Evolutionary conservation across 345 rosid genomes (phyloP).

Genomic region (Psidium guajava): DNA sequence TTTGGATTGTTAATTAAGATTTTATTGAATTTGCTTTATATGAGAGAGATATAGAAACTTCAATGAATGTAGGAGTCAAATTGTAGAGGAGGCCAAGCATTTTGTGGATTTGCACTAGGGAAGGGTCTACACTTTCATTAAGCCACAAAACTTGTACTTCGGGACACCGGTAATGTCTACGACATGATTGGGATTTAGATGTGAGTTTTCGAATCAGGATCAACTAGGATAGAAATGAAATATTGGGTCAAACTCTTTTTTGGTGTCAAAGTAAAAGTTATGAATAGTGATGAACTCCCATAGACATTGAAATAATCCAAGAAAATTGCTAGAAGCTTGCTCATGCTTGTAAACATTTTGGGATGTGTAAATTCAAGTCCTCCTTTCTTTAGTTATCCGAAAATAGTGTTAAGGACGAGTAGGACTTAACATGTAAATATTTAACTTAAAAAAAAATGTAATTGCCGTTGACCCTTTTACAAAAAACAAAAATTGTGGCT

Average conservation of each 20-base stretch:
- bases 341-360: not conserved
- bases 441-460: not conserved
- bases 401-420: not conserved
- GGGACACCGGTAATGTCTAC: not conserved
- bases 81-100: not conserved
- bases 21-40: not conserved
- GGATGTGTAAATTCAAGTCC: not conserved
- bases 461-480: not conserved
- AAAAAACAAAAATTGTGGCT: not conserved
- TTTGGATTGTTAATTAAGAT: not conserved
- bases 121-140: not conserved
- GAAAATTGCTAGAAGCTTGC: not conserved
- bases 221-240: too few species aligned
- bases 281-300: too few species aligned
- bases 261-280: too few species aligned
- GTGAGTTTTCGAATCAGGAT: not conserved
- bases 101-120: not conserved
- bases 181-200: not conserved
- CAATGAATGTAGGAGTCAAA: not conserved
- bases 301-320: not conserved
- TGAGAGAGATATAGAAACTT: not conserved
- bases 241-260: too few species aligned
- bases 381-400: not conserved
- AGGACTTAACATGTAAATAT: not conserved
- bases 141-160: not conserved